Base-by-base conservation (phyloP, 148 eudicot genomes). In the Euryodendron excelsum region DNA sequence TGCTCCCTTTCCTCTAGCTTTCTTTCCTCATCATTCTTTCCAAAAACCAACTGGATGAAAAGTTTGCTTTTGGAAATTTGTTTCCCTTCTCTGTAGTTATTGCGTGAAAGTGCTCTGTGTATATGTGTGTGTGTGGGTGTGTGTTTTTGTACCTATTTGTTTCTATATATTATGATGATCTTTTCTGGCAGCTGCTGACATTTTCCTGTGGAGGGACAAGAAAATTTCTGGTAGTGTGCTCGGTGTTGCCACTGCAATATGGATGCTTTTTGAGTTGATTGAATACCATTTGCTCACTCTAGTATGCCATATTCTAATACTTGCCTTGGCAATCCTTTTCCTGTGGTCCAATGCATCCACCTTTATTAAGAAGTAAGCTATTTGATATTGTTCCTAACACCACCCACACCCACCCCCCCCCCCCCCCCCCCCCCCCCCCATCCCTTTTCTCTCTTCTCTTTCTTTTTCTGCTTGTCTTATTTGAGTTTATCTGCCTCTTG, bases 191-290 rank as follows among this genome's bases (percentile, higher is more conserved):
- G 99, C 97, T 81, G 99, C 99, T 80, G 97, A 93, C 84, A 77
- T 96, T 78, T 81, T 91, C 81, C 77, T 96, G 12, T 96, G 98
- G 99, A 93, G 97, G 84, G 86, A 96, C 93, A 93, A 90, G 91
- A 93, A 92, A 80, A 63, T 86, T 79, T 83, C 98, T 48, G 95
- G 86, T 82, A 70, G 88, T 44, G 91, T 91, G 70, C 81, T 96
- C 59, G 89, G 98, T 71, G 83, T 87, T 77, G 98, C 92, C 48
- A 96, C 99, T 50, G 83, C 85, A 69, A 87, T 93, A 37, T 96
- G 99, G 99, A 87, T 89, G 78, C 92, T 93, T 77, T 92, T 93
- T 75, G 99, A 96, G 82, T 76, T 93, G 81, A 82, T 93, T 48
- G 91, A 93, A 34, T 96, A 93, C 81, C 97, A 93, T 86, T 86